Evolutionary conservation across 2,329 filamentous ascomycete species (phyloP).

Genomic region (Botrytis byssoidea): DNA sequence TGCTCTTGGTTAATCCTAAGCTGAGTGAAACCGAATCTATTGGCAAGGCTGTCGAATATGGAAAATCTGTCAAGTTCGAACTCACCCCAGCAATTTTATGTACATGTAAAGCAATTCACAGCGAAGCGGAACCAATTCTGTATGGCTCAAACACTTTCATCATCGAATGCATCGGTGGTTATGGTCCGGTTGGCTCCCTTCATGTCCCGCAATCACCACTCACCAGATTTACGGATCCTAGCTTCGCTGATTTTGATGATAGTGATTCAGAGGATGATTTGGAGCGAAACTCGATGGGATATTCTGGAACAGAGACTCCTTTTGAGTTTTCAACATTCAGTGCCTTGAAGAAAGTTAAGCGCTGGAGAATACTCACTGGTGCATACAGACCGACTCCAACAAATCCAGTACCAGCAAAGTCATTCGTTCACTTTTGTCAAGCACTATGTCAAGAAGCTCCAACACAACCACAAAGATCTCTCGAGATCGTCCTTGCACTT

Average conservation of each 20-base stretch:
- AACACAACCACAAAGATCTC: not conserved
- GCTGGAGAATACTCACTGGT: slow-evolving; percentile 16
- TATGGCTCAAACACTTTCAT: slow-evolving; percentile 24
- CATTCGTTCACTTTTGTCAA: slow-evolving; percentile 22
- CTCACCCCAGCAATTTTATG: slow-evolving; percentile 15
- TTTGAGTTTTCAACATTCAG: slow-evolving; percentile 8
- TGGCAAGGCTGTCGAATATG: not conserved
- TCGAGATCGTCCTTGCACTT: slow-evolving; percentile 13
- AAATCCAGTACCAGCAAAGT: slow-evolving; percentile 7
- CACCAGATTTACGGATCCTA: not conserved
- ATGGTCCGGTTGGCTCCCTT: not conserved
- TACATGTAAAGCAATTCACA: slow-evolving; percentile 17
- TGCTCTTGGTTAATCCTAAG: slow-evolving; percentile 19
- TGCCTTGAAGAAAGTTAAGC: slow-evolving; percentile 9
- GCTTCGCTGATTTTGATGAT: not conserved
- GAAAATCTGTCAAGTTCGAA: slow-evolving; percentile 6
- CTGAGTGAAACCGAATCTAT: slow-evolving; percentile 13
- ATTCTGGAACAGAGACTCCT: not conserved
- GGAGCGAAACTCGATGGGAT: not conserved
- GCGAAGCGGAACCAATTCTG: slow-evolving; percentile 19
- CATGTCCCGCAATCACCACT: slow-evolving; percentile 20
- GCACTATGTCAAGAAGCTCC: not conserved
- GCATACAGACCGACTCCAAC: slow-evolving; percentile 9
- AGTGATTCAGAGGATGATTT: slow-evolving; percentile 1
- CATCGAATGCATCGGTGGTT: slow-evolving; percentile 20